Evolutionary conservation across 768 basidiomycete species (phyloP).

Genomic region (Cyathus striatus): DNA sequence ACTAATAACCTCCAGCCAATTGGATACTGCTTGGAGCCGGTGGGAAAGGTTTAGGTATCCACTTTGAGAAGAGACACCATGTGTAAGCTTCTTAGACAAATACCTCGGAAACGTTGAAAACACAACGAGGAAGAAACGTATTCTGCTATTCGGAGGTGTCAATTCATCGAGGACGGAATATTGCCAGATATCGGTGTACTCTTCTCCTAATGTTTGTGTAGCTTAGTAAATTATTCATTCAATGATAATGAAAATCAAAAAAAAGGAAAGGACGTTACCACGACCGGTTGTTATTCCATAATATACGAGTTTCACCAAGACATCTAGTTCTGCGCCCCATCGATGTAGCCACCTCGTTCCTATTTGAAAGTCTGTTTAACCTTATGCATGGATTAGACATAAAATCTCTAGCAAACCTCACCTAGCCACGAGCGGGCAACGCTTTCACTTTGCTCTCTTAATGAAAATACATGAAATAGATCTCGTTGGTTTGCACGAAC

Average conservation of each 20-base stretch:
- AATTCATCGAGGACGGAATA: conserved; percentile 38
- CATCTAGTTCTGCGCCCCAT: conserved; percentile 79
- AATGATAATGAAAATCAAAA: not conserved
- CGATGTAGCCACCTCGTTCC: conserved; percentile 76
- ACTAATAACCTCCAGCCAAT: conserved; percentile 44
- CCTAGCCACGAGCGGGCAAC: conserved; percentile 78
- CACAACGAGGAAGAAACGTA: conserved; percentile 55
- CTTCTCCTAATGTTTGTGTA: conserved; percentile 83
- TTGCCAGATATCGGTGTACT: conserved; percentile 85
- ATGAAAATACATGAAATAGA: conserved; percentile 65
- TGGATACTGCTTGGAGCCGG: conserved; percentile 38
- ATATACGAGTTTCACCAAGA: conserved; percentile 63
- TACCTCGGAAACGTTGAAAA: conserved; percentile 65
- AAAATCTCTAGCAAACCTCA: conserved; percentile 22
- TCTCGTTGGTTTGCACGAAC: conserved; percentile 86
- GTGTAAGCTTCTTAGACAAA: conserved; percentile 45
- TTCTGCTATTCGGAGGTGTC: conserved; percentile 36
- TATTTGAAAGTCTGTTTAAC: too few species aligned
- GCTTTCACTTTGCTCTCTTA: conserved; percentile 72
- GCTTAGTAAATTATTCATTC: conserved; percentile 33
- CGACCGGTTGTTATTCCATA: conserved; percentile 70
- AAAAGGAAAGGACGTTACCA: conserved; percentile 40
- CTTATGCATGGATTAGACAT: conserved; percentile 41
- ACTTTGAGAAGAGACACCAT: conserved; percentile 27
- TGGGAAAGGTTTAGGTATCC: conserved; percentile 27